A percentile compares a stretch with the other conserved stretches of the same genome.
phyloP scores from a whole-genome alignment of 768 basidiomycete species.

The Suillus hirtellus region DNA sequence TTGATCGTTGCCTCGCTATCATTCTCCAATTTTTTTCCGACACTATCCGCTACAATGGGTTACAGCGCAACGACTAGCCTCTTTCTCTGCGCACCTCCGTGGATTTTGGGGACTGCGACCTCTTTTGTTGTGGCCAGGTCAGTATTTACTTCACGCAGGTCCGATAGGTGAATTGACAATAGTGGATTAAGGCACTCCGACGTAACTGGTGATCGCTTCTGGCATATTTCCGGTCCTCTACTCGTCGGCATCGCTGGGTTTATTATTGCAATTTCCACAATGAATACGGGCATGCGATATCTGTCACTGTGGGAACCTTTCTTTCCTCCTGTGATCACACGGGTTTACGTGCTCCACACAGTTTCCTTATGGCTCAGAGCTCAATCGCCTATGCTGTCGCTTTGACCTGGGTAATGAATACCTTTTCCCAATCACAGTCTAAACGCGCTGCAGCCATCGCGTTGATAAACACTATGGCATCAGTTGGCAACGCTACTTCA shows the following conservation, averaged over 20 bases:
- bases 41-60: conserved; percentile 70
- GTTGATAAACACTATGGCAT: conserved; percentile 73
- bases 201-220: conserved; percentile 65
- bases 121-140: conserved; percentile 57
- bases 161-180: conserved; percentile 9
- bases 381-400: conserved; percentile 70
- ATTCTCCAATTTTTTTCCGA: conserved; percentile 81
- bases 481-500: conserved; percentile 78
- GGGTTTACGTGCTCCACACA: conserved; percentile 24
- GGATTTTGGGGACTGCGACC: conserved; percentile 56
- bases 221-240: conserved; percentile 60
- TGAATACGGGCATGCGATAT: conserved; percentile 62
- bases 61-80: conserved; percentile 61
- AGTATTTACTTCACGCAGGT: neutral
- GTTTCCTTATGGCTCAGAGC: conserved; percentile 74
- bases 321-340: neutral
- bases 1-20: conserved; percentile 56
- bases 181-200: conserved; percentile 62
- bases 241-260: conserved; percentile 67
- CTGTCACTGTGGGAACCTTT: conserved; percentile 50
- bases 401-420: conserved; percentile 50
- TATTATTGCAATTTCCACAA: conserved; percentile 59
- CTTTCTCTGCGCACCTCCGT: conserved; percentile 77
- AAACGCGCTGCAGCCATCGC: conserved; percentile 85
- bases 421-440: conserved; percentile 73